A percentile compares a stretch with the other conserved stretches of the same genome.
These are phyloP conservation scores for Pythium brachiatum DNA, from an alignment of 352 stramenopile species.

Conservation along the genomic window DNA sequence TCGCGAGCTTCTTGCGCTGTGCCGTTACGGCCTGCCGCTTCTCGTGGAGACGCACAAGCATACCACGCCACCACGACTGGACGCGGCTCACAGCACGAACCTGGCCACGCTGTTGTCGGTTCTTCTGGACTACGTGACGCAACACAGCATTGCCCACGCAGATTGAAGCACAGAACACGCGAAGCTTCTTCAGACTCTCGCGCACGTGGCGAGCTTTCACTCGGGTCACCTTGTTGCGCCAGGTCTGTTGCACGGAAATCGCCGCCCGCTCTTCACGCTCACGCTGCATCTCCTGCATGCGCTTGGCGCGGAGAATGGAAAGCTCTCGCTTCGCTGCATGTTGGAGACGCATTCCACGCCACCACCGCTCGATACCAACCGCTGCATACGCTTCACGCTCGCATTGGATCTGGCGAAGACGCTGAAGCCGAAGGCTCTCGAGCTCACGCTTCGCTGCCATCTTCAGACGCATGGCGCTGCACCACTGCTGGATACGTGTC, in stretches of 20 bases:
- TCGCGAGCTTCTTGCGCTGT: conserved; percentile 55
- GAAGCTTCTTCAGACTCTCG: conserved; percentile 10
- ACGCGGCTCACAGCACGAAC: conserved; percentile 32
- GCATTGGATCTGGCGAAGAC: neutral
- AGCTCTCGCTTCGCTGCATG: conserved; percentile 4
- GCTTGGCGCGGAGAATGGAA: neutral
- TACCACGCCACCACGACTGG: conserved; percentile 74
- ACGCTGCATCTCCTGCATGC: conserved; percentile 1
- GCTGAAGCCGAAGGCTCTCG: neutral
- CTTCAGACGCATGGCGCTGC: neutral
- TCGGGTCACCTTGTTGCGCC: neutral
- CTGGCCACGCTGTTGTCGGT: conserved; percentile 10
- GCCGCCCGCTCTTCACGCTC: neutral
- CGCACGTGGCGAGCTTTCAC: neutral
- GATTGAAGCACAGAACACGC: conserved; percentile 7
- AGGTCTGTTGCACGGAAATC: conserved; percentile 6
- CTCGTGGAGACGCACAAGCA: conserved; percentile 51
- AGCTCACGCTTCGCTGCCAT: neutral
- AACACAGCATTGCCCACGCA: conserved; percentile 14
- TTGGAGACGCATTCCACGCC: neutral
- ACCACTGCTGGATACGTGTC: conserved; percentile 1
- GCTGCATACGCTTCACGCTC: neutral
- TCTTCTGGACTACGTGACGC: conserved; percentile 8
- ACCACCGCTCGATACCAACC: neutral
- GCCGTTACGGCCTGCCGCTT: conserved; percentile 35